Percentiles rank a stretch among this genome's conserved stretches.
Conservation (phyloP, 441 rosid species). For the Eugenia klotzschiana region DNA sequence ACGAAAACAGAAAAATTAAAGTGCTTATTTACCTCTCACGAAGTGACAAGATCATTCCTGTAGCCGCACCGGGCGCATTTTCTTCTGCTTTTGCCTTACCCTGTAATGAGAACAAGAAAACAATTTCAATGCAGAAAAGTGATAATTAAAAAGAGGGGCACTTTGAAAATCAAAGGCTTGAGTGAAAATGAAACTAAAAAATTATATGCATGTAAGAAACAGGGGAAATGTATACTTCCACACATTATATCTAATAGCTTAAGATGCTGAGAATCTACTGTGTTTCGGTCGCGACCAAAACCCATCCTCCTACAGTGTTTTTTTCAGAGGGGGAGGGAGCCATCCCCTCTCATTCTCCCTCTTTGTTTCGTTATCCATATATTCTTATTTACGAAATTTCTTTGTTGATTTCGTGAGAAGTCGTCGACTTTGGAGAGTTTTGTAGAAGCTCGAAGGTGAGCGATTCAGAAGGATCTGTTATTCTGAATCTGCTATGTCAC, state of each 20-base stretch:
- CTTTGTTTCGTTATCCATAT: too few relatives aligned
- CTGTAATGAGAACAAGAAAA: slow-evolving; percentile 17
- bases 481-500: too few relatives aligned
- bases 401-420: too few relatives aligned
- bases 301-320: too few relatives aligned
- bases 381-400: too few relatives aligned
- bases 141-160: neutral
- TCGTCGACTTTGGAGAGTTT: too few relatives aligned
- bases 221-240: neutral
- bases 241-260: neutral
- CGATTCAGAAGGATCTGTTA: too few relatives aligned
- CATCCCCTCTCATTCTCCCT: too few relatives aligned
- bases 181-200: neutral
- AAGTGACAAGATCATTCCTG: slow-evolving; percentile 79
- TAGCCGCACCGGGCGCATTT: slow-evolving; percentile 67
- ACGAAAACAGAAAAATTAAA: neutral
- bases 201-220: neutral
- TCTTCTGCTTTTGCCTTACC: slow-evolving; percentile 59
- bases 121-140: neutral
- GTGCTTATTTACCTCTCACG: slow-evolving; percentile 55
- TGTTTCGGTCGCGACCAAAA: too few relatives aligned
- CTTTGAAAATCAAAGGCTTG: neutral
- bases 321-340: too few relatives aligned
- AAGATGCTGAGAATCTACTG: neutral
- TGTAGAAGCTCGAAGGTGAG: too few relatives aligned